Percentiles rank a stretch among this genome's conserved stretches.
These are phyloP conservation scores for Xylaria sp. DNA, from an alignment of 2,329 filamentous ascomycete species.

Conservation along the genomic window DNA sequence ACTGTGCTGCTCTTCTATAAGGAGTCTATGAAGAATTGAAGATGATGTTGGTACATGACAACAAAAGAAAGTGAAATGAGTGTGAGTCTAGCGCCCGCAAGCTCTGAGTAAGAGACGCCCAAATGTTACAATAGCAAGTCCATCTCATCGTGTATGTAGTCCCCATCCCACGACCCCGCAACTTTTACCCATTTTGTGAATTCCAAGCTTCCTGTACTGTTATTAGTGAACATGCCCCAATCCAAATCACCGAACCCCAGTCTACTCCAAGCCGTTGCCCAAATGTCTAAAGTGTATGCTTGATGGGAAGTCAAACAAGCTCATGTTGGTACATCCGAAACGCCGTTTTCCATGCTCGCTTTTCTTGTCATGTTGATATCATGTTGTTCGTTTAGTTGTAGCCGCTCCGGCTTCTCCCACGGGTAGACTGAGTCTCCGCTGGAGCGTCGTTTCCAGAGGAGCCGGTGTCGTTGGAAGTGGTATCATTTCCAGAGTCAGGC, in stretches of 20 bases:
- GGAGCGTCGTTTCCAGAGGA: slow-evolving; percentile 35
- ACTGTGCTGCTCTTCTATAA: slow-evolving; percentile 29
- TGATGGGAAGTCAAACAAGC: slow-evolving; percentile 3
- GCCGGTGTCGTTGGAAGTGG: slow-evolving; percentile 43
- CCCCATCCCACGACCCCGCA: slow-evolving; percentile 11
- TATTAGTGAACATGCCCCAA: slow-evolving; percentile 22
- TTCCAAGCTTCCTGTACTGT: slow-evolving; percentile 17
- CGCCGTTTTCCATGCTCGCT: slow-evolving; percentile 29
- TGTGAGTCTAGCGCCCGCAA: slow-evolving; percentile 11
- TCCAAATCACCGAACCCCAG: slow-evolving; percentile 27
- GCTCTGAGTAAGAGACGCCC: slow-evolving; percentile 2
- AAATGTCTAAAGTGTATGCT: slow-evolving; percentile 21
- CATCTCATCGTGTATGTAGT: slow-evolving; percentile 18
- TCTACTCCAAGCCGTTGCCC: slow-evolving; percentile 28
- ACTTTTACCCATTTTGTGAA: not conserved
- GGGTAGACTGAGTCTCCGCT: slow-evolving; percentile 37
- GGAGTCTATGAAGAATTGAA: slow-evolving; percentile 33
- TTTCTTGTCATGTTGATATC: not conserved
- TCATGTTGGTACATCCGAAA: slow-evolving; percentile 29
- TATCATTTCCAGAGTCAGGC: slow-evolving; percentile 48
- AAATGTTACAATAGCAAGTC: slow-evolving; percentile 17
- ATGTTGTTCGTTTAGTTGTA: slow-evolving; percentile 43
- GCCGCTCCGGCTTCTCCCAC: slow-evolving; percentile 48
- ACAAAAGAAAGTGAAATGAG: slow-evolving; percentile 30
- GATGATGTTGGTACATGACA: slow-evolving; percentile 29